phyloP scores from a whole-genome alignment of 139 green algal species.

The Coelastrella sp. region DNA sequence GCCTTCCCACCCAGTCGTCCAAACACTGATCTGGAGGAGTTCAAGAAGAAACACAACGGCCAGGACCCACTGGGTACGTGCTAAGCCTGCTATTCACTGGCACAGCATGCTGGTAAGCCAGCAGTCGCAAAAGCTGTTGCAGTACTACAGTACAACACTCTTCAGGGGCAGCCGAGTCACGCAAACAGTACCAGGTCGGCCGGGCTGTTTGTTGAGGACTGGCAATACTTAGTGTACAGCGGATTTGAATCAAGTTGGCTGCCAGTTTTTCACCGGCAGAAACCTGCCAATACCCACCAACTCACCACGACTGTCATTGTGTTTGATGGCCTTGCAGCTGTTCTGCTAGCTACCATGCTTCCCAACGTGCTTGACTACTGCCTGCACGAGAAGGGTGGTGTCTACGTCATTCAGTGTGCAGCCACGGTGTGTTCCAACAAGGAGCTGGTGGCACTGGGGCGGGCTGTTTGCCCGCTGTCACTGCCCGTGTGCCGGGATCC shows the following conservation, averaged over 20 bases:
- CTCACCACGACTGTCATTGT: not conserved
- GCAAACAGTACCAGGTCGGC: no score
- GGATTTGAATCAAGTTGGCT: no score
- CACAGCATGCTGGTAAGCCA: no score
- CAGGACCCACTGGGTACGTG: conserved; percentile 29
- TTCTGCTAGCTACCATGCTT: conserved; percentile 41
- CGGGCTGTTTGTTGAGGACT: no score
- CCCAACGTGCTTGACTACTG: conserved; percentile 41
- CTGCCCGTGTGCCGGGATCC: conserved; percentile 19
- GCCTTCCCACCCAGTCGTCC: not conserved
- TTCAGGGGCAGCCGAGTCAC: no score
- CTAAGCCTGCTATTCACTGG: no score
- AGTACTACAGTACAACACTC: no score
- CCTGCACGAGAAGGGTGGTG: conserved; percentile 51
- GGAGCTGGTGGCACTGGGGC: conserved; percentile 37
- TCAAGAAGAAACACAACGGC: not conserved
- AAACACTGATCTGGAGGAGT: not conserved
- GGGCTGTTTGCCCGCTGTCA: conserved; percentile 13
- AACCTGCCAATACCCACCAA: no score
- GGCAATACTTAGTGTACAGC: no score
- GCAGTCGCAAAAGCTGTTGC: no score
- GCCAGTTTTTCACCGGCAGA: no score
- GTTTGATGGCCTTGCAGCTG: not conserved
- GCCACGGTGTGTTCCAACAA: not conserved
- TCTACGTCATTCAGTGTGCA: conserved; percentile 51